These are phyloP conservation scores for Zygotorulaspora mrakii DNA, from an alignment of 1,139 yeast genomes.

Conservation along the genomic window DNA sequence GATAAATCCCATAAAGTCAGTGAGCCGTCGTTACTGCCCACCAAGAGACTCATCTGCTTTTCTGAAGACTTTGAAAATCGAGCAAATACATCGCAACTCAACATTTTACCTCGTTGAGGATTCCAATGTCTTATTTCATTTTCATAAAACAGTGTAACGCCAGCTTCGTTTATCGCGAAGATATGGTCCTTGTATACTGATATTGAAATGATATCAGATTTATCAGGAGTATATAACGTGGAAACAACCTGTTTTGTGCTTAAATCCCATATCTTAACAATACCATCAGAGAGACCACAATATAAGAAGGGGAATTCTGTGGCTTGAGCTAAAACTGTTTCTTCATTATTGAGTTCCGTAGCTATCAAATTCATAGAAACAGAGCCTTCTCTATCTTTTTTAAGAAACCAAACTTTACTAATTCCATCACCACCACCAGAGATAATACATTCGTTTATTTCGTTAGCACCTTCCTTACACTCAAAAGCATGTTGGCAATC, in stretches of 20 bases:
- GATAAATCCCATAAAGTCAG: constrained; percentile 53
- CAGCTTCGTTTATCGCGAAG: constrained; percentile 40
- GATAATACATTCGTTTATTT: constrained; percentile 43
- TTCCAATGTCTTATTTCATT: constrained; percentile 40
- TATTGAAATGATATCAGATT: constrained; percentile 49
- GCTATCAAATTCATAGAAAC: constrained; percentile 20
- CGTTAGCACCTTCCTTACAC: constrained; percentile 20
- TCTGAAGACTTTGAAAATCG: constrained; percentile 20
- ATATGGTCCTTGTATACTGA: constrained; percentile 45
- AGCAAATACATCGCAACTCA: constrained; percentile 37
- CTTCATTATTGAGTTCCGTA: constrained; percentile 56
- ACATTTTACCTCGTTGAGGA: constrained; percentile 41
- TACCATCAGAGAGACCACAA: constrained; percentile 73
- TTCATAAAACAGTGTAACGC: constrained; percentile 51
- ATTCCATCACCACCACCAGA: constrained; percentile 92
- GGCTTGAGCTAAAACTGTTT: constrained; percentile 65
- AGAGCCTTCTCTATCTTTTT: constrained; percentile 12
- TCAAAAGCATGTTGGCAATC: constrained; percentile 6
- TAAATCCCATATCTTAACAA: constrained; percentile 77
- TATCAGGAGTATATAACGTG: constrained; percentile 46
- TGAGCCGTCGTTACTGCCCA: constrained; percentile 61
- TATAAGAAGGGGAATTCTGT: constrained; percentile 63
- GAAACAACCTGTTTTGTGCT: constrained; percentile 71
- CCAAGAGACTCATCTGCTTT: constrained; percentile 40
- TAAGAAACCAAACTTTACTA: constrained; percentile 67